These are phyloP conservation scores for Populus tomentosa DNA, from an alignment of 441 rosid species.

Conservation along the genomic window DNA sequence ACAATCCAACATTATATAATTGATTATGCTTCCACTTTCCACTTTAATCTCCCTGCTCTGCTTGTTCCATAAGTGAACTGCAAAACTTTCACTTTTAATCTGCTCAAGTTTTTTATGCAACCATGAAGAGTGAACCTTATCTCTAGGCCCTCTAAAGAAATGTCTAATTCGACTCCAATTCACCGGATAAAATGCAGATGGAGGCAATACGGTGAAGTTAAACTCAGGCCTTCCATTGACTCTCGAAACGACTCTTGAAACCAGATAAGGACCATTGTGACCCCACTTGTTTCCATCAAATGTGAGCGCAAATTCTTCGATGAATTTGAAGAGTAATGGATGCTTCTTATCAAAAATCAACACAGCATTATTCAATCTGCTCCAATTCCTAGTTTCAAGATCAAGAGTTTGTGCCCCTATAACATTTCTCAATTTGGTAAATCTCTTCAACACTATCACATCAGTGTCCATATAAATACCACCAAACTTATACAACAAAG, in stretches of 20 bases:
- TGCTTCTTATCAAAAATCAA: constrained; percentile 70
- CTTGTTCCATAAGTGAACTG: constrained; percentile 79
- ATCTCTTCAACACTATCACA: constrained; percentile 45
- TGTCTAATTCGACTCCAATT: constrained; percentile 58
- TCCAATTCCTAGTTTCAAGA: constrained; percentile 55
- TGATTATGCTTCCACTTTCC: constrained; percentile 65
- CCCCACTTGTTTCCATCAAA: constrained; percentile 95
- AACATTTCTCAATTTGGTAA: constrained; percentile 42
- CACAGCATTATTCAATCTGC: constrained; percentile 75
- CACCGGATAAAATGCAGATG: constrained; percentile 77
- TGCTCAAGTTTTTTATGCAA: constrained; percentile 41
- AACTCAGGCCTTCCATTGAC: constrained; percentile 31
- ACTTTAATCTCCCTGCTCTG: constrained; percentile 55
- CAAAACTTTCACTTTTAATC: constrained; percentile 44
- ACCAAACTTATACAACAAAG: constrained; percentile 68
- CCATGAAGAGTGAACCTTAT: constrained; percentile 40
- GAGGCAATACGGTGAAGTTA: constrained; percentile 60
- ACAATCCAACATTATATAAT: constrained; percentile 40
- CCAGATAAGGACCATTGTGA: constrained; percentile 85
- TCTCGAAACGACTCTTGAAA: constrained; percentile 67
- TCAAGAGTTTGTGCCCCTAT: constrained; percentile 81
- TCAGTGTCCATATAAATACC: constrained; percentile 80
- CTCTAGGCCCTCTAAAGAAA: constrained; percentile 43
- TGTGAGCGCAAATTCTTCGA: constrained; percentile 67
- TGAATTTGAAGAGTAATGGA: constrained; percentile 59